Evolutionary conservation across 495 filamentous ascomycete genomes (phyloP).

Genomic region (Niebla homalea): DNA sequence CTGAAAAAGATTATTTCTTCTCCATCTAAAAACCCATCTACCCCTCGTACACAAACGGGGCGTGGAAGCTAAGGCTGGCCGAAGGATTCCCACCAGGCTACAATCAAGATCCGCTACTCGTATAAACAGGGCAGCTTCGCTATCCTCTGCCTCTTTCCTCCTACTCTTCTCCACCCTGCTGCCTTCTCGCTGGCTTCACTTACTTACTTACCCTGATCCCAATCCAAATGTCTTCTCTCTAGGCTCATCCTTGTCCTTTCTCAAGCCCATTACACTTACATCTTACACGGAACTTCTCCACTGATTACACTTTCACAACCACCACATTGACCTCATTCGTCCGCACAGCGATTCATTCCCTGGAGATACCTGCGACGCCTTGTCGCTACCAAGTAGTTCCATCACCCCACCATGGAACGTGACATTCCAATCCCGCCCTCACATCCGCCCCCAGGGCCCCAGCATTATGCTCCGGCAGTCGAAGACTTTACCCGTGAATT

Average conservation of each 20-base stretch:
- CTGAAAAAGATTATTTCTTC: too few species aligned
- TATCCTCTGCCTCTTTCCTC: background rate
- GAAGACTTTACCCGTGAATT: background rate
- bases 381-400: background rate
- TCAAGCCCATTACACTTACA: background rate
- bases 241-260: too few species aligned
- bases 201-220: background rate
- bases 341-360: too few species aligned
- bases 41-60: too few species aligned
- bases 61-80: too few species aligned
- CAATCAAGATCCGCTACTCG: background rate
- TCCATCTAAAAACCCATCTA: too few species aligned
- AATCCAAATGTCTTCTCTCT: background rate
- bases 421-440: background rate
- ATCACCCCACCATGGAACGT: background rate
- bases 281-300: background rate
- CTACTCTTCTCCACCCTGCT: background rate
- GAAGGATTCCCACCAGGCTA: background rate
- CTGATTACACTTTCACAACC: too few species aligned
- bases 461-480: background rate
- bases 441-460: background rate
- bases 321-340: too few species aligned
- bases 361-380: too few species aligned
- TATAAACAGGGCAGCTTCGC: slow-evolving; percentile 2
- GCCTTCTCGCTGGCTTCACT: background rate